Base-by-base conservation (phyloP, 2,329 filamentous ascomycete species). In the Stemphylium vesicarium region DNA sequence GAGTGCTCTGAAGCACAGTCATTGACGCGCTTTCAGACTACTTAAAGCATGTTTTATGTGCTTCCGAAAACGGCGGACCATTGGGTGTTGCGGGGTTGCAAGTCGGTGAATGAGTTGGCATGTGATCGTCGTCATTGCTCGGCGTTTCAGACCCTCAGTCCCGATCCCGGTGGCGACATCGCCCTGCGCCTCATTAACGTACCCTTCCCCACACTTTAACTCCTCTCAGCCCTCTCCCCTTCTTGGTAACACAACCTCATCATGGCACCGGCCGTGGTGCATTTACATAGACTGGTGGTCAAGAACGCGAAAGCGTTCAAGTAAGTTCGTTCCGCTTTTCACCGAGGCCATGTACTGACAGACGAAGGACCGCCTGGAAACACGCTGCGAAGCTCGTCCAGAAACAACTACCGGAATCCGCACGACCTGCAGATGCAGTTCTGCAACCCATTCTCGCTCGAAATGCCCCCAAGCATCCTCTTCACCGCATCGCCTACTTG, bases 371-470 rank as follows among this genome's bases (percentile, higher is more conserved):
- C 66, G 79, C 78, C 66, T 78, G 79, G 72, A 78, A 78, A 65
- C 77, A 80, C 63, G 75, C 79, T 50, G 76, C 78, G 43, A 77
- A 75, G 58, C 73, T 79, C 48, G 69, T 82, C 53, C 77, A 79
- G 69, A 71, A 75, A 53, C 77, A 79, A 53, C 66, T 82, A 45
- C 74, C 76, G 49, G 70, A 78, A 32, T 73, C 76, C 53, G 49
- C 71, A 54, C 74, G 78, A 51, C 77, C 81, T 56, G 68, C 78
- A 16, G 71, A 79, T 60, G 74, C 74, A 22, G 78, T 84, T 65
- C 75, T 87, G 43, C 82, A 89, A 69, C 85, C 86, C 15, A 79
- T 84, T 22, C 83, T 86, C 63, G 83, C 81, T 33, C 84, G 85
- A 60, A 81, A 82, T 60, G 75, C 80, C 26, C 79, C 81, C 8